Base-by-base conservation (phyloP, 2,329 filamentous ascomycete species). In the Monosporascus cannonballus region DNA sequence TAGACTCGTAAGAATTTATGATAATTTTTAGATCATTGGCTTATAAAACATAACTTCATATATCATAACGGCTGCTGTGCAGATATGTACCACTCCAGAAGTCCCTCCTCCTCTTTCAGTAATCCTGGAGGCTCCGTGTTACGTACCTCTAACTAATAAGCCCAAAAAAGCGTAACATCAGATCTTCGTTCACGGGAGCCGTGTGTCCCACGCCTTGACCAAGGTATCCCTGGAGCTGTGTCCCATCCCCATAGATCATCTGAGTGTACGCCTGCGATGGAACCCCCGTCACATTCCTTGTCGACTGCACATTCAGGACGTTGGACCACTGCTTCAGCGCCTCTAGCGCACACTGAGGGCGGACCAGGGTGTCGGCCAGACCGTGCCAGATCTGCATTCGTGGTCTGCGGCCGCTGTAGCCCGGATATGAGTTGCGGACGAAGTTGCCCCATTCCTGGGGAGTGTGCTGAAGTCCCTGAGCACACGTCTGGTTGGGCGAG, bases 361-460 rank as follows among this genome's bases (percentile, higher is more conserved):
- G 56, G 11, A 71, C 65, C 7, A 67, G 56, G 2, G 51, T 57
- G 50, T 73, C 71, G n/a, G 55, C 60, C 14, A 61, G 62, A 17
- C 70, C 70, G 45, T 72, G 70, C 54, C 60, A 71, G 11, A 67
- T 67, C 54, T 64, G 60, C 61, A 73, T 60, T 30, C 65, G 61
- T 1, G 70, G 68, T 22, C 67, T 64, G 4, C 55, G 50, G n/a
- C 69, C 70, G 2, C 27, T 62, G 49, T 69, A 73, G 2, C 65
- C 65, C 3, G 69, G 67, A 53, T 69, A 71, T 51, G 65, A 65
- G n/a, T 63, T 62, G 22, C 61, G 62, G 20, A 64, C 71, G 24
- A 65, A 59, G 1, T 57, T 53, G 6, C 58, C 68, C 69, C 69
- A 71, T 42, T 70, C 24, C 18, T 51, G 48, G 4, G 57, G 47